Evolutionary conservation across 768 basidiomycete genomes (phyloP), one percentile per base, ranked within the genome.

Genomic region (Amanita pseudoporphyria): DNA sequence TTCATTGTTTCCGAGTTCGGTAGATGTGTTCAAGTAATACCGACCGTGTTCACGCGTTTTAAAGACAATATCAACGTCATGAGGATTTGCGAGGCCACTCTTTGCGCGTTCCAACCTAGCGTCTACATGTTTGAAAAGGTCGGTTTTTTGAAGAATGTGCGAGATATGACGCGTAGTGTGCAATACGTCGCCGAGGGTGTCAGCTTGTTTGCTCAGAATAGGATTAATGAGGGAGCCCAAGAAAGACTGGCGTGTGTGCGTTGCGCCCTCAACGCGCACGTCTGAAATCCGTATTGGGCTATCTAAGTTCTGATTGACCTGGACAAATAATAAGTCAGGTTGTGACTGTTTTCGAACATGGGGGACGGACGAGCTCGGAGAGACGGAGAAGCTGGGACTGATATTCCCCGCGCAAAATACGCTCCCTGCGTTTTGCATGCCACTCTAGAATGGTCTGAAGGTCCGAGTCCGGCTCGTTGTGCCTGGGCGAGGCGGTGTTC

Each of bases 1-100:
- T 64, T 97, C 96, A 44, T 83, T 85, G 52, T 95, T 92, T 3
- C 96, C 95, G 5, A 97, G 71, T 59, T 97, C 93, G 3, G 94
- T 97, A 4, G 87, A 76, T 2, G 83, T 88, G 54, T 86, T 88
- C 6, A 94, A 58, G 56, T 75, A 90, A 56, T 83, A 79, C 32
- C 88, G 70, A 5, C 88, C 80, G 49, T 77, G 78, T 64, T 97
- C 94, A 35, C 76, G 71, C 3, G 89, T 76, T 52, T 77, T 76
- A 64, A 95, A 81, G 1, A 94, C 75, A 32, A 98, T 62, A 57
- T 96, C 90, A 9, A 94, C 77, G 54, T 87, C 86, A 7, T 73
- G 75, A 9, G 66, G 63, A 42, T 69, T 62, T 1, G 83, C 78
- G 6, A 81, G 63, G 0, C 73, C 67, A 31, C 78, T 73, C 5